Base-by-base conservation (phyloP, 768 basidiomycete genomes). In the Lanmaoa pseudosensibilis region DNA sequence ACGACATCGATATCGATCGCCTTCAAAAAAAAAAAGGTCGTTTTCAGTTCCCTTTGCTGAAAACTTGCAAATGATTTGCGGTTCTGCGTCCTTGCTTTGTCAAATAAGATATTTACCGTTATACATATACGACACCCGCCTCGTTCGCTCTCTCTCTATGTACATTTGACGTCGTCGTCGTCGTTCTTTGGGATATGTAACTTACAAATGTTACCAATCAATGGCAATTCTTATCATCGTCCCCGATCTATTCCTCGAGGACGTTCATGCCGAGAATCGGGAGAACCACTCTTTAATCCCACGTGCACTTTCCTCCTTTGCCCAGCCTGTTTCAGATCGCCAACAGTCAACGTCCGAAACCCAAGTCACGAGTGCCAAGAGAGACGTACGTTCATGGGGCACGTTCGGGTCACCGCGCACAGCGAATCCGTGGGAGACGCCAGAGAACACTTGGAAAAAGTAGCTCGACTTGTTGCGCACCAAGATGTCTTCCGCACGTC, bases 401-500 rank as follows among this genome's bases (percentile, higher is more conserved):
- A 61, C 47, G 30, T 65, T 23, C 6, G 44, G 50, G 37, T 71
- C 30, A 0, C 67, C 49, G 10, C 58, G 62, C 12, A 56, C 41
- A 6, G 65, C 63, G 16, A 69, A 69, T 5, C 67, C 67, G 11
- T 69, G 69, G 2, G 51, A 30, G 5, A 81, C 73, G 0, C 73
- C 67, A 2, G 80, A 78, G 67, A 86, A 85, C 4, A 85, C 70
- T 33, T 85, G 83, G 58, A 84, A 68, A 46, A 79, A 75, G 64
- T 85, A 86, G 2, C 65, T 72, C 7, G 78, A 74, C 46, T 82
- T 80, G n/a, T 65, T 72, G 32, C 75, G 77, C 1, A 77, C 72
- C 25, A 86, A 60, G 10, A 85, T 78, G 43, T 83, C 82, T 56
- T 86, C 83, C 0, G 83, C 84, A 1, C 77, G 74, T 21, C 79